Evolutionary conservation across 2,329 filamentous ascomycete species (phyloP).

Genomic region (Hirsutella thompsonii): DNA sequence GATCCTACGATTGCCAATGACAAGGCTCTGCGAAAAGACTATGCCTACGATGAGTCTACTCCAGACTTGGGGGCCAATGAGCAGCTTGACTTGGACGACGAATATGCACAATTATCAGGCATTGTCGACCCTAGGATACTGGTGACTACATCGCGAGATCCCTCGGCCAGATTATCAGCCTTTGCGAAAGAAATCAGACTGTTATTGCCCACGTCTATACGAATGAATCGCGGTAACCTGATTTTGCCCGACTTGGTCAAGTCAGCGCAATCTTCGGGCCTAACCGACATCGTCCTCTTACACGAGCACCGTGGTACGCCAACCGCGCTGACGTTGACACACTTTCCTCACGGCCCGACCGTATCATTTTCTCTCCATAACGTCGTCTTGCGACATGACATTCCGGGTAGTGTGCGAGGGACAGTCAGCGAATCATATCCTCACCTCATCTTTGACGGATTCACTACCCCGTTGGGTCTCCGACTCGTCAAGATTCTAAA

Average conservation of each 20-base stretch:
- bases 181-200: slow-evolving; percentile 89
- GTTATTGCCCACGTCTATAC: slow-evolving; percentile 71
- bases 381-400: slow-evolving; percentile 83
- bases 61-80: slow-evolving; percentile 55
- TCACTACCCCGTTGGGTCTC: slow-evolving; percentile 66
- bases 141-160: slow-evolving; percentile 82
- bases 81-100: slow-evolving; percentile 67
- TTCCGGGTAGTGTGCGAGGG: slow-evolving; percentile 74
- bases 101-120: slow-evolving; percentile 84
- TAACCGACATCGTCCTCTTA: slow-evolving; percentile 75
- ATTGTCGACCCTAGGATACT: slow-evolving; percentile 73
- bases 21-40: slow-evolving; percentile 71
- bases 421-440: slow-evolving; percentile 89
- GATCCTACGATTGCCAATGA: slow-evolving; percentile 78
- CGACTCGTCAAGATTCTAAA: slow-evolving; percentile 84
- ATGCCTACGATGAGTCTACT: slow-evolving; percentile 81
- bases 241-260: slow-evolving; percentile 75
- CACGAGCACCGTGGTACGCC: slow-evolving; percentile 91
- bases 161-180: slow-evolving; percentile 69
- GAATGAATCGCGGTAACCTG: slow-evolving; percentile 83
- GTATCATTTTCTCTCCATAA: slow-evolving; percentile 79
- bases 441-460: slow-evolving; percentile 91
- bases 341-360: slow-evolving; percentile 77
- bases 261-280: slow-evolving; percentile 65
- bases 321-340: slow-evolving; percentile 75